Evolutionary conservation across 148 eudicot species (phyloP).

Genomic region (Drosera capensis): DNA sequence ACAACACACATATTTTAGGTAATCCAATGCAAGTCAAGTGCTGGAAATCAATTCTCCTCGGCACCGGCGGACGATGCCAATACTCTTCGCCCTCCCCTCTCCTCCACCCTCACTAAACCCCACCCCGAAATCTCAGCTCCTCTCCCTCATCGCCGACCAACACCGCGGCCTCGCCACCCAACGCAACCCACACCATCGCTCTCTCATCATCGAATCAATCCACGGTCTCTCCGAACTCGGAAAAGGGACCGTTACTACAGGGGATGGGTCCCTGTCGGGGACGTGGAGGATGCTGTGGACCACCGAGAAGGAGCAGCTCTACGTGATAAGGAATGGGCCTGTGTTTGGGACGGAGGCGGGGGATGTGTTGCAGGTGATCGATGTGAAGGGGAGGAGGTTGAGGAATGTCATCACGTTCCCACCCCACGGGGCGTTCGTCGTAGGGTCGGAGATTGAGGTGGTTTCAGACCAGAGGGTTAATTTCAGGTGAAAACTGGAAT

Average conservation of each 20-base stretch:
- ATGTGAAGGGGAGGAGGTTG: slow-evolving; percentile 39
- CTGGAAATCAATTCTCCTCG: no score
- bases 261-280: slow-evolving; percentile 39
- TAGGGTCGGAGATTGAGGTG: slow-evolving; percentile 57
- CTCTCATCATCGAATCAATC: slow-evolving; percentile 44
- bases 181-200: slow-evolving; percentile 41
- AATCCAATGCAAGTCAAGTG: no score
- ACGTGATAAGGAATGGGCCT: slow-evolving; percentile 46
- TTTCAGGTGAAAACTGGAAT: slow-evolving; percentile 84
- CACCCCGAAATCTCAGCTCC: slow-evolving; percentile 53
- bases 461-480: slow-evolving; percentile 64
- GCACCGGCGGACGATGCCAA: no score
- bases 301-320: slow-evolving; percentile 92
- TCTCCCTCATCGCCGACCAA: slow-evolving; percentile 67
- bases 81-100: slow-evolving; percentile 32
- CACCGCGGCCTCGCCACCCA: slow-evolving; percentile 78
- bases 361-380: slow-evolving; percentile 81
- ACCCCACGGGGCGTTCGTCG: slow-evolving; percentile 82
- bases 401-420: slow-evolving; percentile 90
- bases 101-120: slow-evolving; percentile 37
- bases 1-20: no score
- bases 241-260: slow-evolving; percentile 36
- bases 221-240: slow-evolving; percentile 40
- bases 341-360: slow-evolving; percentile 66
- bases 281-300: slow-evolving; percentile 97